These are phyloP conservation scores for Berberis thunbergii DNA, from an alignment of 164 flowering plant species.

Conservation along the genomic window DNA sequence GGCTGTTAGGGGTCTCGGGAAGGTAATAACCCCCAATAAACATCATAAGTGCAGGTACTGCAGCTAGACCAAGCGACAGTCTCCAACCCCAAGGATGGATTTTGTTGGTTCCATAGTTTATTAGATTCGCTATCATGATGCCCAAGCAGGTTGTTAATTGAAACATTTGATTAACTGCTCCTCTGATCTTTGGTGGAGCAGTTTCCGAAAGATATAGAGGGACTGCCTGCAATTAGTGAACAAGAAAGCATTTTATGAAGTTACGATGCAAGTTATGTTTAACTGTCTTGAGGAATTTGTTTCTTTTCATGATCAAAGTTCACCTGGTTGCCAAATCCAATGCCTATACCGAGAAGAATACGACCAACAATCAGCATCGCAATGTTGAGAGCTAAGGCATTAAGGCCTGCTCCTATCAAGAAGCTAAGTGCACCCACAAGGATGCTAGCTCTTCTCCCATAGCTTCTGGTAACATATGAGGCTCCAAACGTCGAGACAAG, in stretches of 20 bases:
- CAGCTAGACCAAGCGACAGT: slow-evolving; percentile 69
- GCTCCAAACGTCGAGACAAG: slow-evolving; percentile 12
- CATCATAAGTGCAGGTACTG: slow-evolving; percentile 64
- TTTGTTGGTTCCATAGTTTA: slow-evolving; percentile 56
- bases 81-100: slow-evolving; percentile 95
- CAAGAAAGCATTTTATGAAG: neutral
- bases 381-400: slow-evolving; percentile 8
- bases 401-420: slow-evolving; percentile 7
- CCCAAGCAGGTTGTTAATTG: slow-evolving; percentile 75
- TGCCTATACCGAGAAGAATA: slow-evolving; percentile 14
- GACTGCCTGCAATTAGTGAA: slow-evolving; percentile 44
- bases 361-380: slow-evolving; percentile 19
- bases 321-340: slow-evolving; percentile 18
- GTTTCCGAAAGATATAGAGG: slow-evolving; percentile 88
- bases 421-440: slow-evolving; percentile 9
- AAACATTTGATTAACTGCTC: slow-evolving; percentile 71
- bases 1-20: slow-evolving; percentile 93
- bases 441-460: slow-evolving; percentile 12
- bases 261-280: neutral
- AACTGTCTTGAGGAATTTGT: neutral
- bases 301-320: neutral
- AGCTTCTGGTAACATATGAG: slow-evolving; percentile 6
- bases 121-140: slow-evolving; percentile 54
- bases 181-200: slow-evolving; percentile 75
- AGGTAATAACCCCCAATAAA: slow-evolving; percentile 63